These are phyloP conservation scores for Dentipellis sp. DNA, from an alignment of 768 basidiomycete genomes.

Conservation along the genomic window DNA sequence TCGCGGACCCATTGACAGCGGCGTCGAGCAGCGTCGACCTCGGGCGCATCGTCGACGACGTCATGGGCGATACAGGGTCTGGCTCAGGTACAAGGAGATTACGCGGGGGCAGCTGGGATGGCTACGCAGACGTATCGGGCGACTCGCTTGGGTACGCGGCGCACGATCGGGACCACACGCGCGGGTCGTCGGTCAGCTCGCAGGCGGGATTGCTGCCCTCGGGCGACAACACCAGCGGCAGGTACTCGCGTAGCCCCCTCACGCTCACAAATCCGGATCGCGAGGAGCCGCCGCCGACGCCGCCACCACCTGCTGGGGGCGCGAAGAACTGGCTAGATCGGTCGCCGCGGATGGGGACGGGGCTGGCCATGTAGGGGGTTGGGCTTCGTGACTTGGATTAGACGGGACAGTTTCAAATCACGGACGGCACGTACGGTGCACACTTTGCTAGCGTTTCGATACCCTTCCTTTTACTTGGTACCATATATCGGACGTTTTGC, in stretches of 20 bases:
- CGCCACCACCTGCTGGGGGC: neutral
- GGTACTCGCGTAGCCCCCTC: neutral
- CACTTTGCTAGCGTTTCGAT: no score
- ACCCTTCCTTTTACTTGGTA: neutral
- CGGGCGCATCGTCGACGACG: constrained; percentile 7
- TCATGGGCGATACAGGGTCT: constrained; percentile 5
- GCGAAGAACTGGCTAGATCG: neutral
- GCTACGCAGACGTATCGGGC: neutral
- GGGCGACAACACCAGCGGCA: neutral
- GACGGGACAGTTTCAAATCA: neutral
- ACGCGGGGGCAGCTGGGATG: constrained; percentile 1
- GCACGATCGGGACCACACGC: neutral
- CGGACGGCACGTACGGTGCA: no score
- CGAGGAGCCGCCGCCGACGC: neutral
- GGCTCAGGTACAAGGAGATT: neutral
- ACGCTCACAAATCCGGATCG: constrained; percentile 4
- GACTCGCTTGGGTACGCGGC: neutral
- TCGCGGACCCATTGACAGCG: constrained; percentile 8
- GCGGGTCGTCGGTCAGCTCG: neutral
- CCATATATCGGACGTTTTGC: neutral
- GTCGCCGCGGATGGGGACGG: neutral
- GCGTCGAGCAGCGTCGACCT: constrained; percentile 5
- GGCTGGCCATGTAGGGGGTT: neutral
- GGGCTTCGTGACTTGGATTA: neutral
- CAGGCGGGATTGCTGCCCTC: neutral